A percentile compares a stretch with the other conserved stretches of the same genome.
Conservation (phyloP, 208 protist species). For the Trypanosoma theileri region DNA sequence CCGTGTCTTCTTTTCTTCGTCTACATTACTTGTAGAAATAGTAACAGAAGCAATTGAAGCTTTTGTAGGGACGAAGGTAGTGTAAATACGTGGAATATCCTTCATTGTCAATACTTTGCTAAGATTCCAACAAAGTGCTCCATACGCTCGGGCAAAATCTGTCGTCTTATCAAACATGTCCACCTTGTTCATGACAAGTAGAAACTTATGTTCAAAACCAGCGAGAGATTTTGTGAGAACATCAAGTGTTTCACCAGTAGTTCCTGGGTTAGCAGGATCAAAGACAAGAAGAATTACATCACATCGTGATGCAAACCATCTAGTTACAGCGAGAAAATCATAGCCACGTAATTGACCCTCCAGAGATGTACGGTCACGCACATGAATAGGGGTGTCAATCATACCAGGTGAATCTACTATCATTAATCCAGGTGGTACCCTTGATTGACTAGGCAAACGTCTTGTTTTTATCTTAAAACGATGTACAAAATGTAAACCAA, state of each 20-base stretch:
- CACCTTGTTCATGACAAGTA: constrained; percentile 90
- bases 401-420: constrained; percentile 91
- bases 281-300: constrained; percentile 93
- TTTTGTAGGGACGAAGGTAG: constrained; percentile 56
- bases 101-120: constrained; percentile 89
- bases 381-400: constrained; percentile 84
- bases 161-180: constrained; percentile 80
- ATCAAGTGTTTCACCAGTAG: constrained; percentile 91
- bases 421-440: constrained; percentile 65
- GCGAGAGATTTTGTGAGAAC: constrained; percentile 85
- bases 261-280: constrained; percentile 85
- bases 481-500: constrained; percentile 75
- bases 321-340: constrained; percentile 80
- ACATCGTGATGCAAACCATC: constrained; percentile 87
- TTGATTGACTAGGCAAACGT: constrained; percentile 36
- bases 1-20: background rate
- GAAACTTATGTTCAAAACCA: constrained; percentile 88
- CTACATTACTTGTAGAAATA: background rate
- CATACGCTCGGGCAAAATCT: constrained; percentile 90
- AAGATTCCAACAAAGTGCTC: constrained; percentile 91
- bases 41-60: background rate
- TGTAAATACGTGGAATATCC: constrained; percentile 92
- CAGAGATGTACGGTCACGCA: constrained; percentile 31
- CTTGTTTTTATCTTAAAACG: constrained; percentile 83
- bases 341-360: constrained; percentile 77